These are phyloP conservation scores for Lipomyces japonicus DNA, from an alignment of 805 yeast species.

Conservation along the genomic window DNA sequence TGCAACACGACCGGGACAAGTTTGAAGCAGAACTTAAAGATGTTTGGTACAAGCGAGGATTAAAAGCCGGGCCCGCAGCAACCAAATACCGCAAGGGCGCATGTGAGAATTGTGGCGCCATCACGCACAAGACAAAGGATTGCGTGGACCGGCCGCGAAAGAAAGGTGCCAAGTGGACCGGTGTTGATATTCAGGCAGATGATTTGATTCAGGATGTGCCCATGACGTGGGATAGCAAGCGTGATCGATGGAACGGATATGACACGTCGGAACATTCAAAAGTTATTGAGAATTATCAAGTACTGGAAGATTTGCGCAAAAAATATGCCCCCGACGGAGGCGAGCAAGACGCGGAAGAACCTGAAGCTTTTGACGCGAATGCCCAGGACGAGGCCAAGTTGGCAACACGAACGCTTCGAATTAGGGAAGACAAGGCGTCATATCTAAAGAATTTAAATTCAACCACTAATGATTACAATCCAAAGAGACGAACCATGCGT, in stretches of 20 bases:
- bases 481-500: constrained; percentile 36
- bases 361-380: constrained; percentile 37
- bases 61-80: constrained; percentile 34
- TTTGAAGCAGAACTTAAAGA: constrained; percentile 24
- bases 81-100: constrained; percentile 40
- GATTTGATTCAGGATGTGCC: constrained; percentile 32
- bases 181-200: constrained; percentile 34
- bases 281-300: constrained; percentile 48
- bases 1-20: constrained; percentile 24
- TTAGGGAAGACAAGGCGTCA: constrained; percentile 73
- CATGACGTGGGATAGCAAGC: constrained; percentile 59
- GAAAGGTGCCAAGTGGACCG: constrained; percentile 39
- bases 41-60: constrained; percentile 37
- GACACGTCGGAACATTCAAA: constrained; percentile 59
- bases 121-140: constrained; percentile 49
- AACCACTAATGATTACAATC: constrained; percentile 48
- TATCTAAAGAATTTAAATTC: constrained; percentile 53
- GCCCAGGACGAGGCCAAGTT: constrained; percentile 40
- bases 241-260: constrained; percentile 82
- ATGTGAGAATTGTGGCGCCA: constrained; percentile 60
- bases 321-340: constrained; percentile 18
- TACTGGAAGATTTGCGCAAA: constrained; percentile 35
- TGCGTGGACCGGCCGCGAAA: constrained; percentile 58
- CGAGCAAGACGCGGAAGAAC: constrained; percentile 13
- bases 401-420: constrained; percentile 49